These are phyloP conservation scores for Lotmaria passim DNA, from an alignment of 208 protist genomes.

Conservation along the genomic window DNA sequence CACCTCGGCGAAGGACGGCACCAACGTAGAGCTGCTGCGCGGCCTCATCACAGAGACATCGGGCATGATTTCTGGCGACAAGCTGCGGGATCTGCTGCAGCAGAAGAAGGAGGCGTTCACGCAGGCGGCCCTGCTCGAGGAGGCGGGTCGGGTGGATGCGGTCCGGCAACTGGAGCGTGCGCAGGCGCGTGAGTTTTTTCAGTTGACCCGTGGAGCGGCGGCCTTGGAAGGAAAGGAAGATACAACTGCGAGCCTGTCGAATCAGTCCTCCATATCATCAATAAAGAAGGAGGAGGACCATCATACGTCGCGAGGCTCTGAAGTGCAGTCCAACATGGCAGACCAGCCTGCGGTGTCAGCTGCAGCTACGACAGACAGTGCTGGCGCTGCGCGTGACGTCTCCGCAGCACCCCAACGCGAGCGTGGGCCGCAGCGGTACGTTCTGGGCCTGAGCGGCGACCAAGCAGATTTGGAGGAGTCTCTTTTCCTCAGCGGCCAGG, in stretches of 20 bases:
- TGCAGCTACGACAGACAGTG: not conserved
- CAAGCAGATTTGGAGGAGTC: slow-evolving; percentile 5
- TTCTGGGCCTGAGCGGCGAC: not conserved
- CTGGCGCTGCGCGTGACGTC: not conserved
- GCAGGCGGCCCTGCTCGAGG: slow-evolving; percentile 54
- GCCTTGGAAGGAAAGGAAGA: not conserved
- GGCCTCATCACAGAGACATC: slow-evolving; percentile 89
- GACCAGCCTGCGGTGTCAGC: too few relatives aligned
- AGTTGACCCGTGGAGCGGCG: slow-evolving; percentile 2
- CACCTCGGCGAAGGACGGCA: slow-evolving; percentile 79
- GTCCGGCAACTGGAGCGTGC: slow-evolving; percentile 47
- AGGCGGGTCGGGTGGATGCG: slow-evolving; percentile 58
- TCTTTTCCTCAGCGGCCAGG: slow-evolving; percentile 9
- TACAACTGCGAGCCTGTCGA: not conserved
- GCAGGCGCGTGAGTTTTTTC: slow-evolving; percentile 52
- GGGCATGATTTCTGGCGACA: slow-evolving; percentile 84
- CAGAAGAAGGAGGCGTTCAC: slow-evolving; percentile 52
- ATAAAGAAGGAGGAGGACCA: too few relatives aligned
- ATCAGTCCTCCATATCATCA: too few relatives aligned
- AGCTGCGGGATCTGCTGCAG: slow-evolving; percentile 73
- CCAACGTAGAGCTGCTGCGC: slow-evolving; percentile 86
- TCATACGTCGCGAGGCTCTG: too few relatives aligned
- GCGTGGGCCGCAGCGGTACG: slow-evolving; percentile 5
- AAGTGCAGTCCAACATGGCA: too few relatives aligned
- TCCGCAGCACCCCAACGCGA: not conserved